These are phyloP conservation scores for Pythium biforme DNA, from an alignment of 352 stramenopile genomes.

Conservation along the genomic window DNA sequence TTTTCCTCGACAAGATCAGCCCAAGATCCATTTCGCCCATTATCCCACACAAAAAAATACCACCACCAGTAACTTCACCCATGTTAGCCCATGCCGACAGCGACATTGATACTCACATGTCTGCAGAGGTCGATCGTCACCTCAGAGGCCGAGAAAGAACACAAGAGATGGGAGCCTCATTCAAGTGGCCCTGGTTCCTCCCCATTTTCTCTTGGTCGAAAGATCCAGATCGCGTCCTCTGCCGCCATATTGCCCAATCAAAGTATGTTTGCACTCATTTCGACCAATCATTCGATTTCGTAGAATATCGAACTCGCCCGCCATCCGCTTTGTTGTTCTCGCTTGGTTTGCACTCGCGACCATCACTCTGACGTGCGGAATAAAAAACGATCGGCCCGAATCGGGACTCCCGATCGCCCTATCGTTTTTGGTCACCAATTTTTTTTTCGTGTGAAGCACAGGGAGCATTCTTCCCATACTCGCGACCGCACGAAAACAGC, in stretches of 20 bases:
- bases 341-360: background rate
- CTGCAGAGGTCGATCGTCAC: too few species aligned
- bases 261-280: background rate
- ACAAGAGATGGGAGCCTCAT: background rate
- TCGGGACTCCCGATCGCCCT: conserved; percentile 9
- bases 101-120: too few species aligned
- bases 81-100: too few species aligned
- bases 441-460: conserved; percentile 14
- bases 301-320: conserved; percentile 4
- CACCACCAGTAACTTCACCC: background rate
- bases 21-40: background rate
- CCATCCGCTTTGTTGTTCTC: conserved; percentile 7
- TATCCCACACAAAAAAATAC: background rate
- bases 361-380: conserved; percentile 27
- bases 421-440: conserved; percentile 8
- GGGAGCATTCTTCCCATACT: background rate
- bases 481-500: too few species aligned
- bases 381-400: conserved; percentile 21
- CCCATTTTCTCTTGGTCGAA: background rate
- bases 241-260: background rate
- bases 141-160: background rate
- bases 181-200: background rate
- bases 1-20: background rate
- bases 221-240: conserved; percentile 14
- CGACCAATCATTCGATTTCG: background rate